A percentile compares a stretch with the other conserved stretches of the same genome.
phyloP scores from a whole-genome alignment of 306 rosid species.

The Luffa aegyptiaca region DNA sequence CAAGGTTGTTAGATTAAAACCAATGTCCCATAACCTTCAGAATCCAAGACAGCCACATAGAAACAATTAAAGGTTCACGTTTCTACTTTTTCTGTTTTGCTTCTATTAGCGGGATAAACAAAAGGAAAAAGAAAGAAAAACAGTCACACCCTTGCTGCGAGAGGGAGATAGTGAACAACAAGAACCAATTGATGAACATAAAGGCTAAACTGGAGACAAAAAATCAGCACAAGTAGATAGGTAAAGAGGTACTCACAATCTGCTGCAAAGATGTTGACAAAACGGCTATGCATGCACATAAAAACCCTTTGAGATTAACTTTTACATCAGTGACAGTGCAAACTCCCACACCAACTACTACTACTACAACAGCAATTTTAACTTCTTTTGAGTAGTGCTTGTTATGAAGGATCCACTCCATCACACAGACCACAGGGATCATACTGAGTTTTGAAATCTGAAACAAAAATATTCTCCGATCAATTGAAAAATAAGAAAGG shows the following conservation, averaged over 20 bases:
- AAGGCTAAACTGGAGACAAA: neutral
- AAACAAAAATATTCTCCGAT: neutral
- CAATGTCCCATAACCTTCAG: neutral
- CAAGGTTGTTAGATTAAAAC: neutral
- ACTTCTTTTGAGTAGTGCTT: constrained; percentile 77
- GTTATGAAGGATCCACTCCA: constrained; percentile 89
- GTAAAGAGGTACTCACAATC: constrained; percentile 51
- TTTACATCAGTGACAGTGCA: constrained; percentile 92
- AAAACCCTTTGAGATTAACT: constrained; percentile 72
- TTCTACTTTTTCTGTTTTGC: neutral
- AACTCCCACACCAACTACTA: constrained; percentile 84
- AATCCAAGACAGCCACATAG: neutral
- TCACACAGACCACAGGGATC: constrained; percentile 94
- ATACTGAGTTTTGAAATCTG: constrained; percentile 94
- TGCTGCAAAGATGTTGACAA: constrained; percentile 86
- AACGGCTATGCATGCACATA: constrained; percentile 66
- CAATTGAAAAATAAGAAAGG: neutral
- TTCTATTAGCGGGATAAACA: neutral
- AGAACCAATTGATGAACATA: neutral
- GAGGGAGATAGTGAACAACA: neutral
- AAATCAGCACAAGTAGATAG: neutral
- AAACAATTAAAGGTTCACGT: neutral
- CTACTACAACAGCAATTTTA: constrained; percentile 61
- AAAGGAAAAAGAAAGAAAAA: neutral
- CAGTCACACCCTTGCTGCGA: neutral